Base-by-base conservation (phyloP, 1,284 basidiomycete genomes). In the Crucibulum parvulum region DNA sequence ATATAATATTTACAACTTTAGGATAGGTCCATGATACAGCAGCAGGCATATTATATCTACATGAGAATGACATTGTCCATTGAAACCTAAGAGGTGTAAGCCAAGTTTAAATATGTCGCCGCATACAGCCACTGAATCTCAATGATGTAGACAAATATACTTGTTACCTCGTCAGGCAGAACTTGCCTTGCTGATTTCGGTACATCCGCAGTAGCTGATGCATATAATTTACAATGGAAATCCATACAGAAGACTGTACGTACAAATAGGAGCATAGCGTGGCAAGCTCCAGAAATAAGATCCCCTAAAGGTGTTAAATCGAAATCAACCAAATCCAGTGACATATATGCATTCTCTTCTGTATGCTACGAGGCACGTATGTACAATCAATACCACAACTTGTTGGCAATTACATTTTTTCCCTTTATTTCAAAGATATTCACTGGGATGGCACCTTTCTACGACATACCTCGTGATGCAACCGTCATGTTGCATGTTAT, bases 131-230 rank as follows among this genome's bases (percentile, higher is more conserved):
- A 24, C n/a, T 8, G 36, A 8, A 13, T 11, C 36, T n/a, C 0
- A 7, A n/a, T 8, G 10, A 13, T 31, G 10, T 36, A 78, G 77
- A 71, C 68, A 6, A 80, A 78, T 47, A 68, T 77, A 6, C 62
- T 78, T 43, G 64, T 78, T 3, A 65, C 68, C 52, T 56, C 64
- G 10, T 36, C 37, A 0, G 66, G 63, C 36, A 62, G 67, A 34
- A 76, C 75, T 45, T 59, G 63, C 41, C 39, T 69, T 13, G 62
- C 67, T 5, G 67, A 67, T 52, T 68, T 71, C 39, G 69, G 67
- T 13, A 46, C 68, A 16, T 59, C 66, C 2, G 56, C 62, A 0
- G 43, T 62, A 7, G 54, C 51, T 6, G 58, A 65, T 24, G 53
- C 53, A 13, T 51, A 59, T 15, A 58, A 59, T 24, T 38, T 62